Percentiles rank a stretch among this genome's conserved stretches.
Evolutionary conservation across 371 early-diverging fungal species (phyloP).

Genomic region (Mucor indicus): DNA sequence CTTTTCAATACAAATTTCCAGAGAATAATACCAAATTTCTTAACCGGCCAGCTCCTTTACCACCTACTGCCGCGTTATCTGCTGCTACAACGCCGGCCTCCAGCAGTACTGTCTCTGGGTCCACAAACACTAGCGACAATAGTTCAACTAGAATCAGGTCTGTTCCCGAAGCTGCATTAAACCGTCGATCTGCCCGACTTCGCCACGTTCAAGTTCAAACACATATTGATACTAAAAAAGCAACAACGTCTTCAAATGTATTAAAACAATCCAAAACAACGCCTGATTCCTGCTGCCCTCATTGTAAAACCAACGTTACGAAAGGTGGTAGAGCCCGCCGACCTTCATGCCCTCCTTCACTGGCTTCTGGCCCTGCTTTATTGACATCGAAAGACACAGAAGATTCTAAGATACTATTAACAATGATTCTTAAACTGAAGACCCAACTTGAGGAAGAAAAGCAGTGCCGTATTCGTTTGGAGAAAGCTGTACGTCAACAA

Average conservation of each 20-base stretch:
- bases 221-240: no score
- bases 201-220: constrained; percentile 40
- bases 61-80: constrained; percentile 31
- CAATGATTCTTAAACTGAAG: constrained; percentile 29
- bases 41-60: constrained; percentile 31
- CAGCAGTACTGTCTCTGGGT: no score
- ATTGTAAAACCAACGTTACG: constrained; percentile 14
- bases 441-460: constrained; percentile 49
- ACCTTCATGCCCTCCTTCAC: constrained; percentile 30
- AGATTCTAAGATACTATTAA: constrained; percentile 12
- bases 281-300: constrained; percentile 32
- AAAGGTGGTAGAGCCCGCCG: constrained; percentile 8
- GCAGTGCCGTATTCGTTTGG: constrained; percentile 31
- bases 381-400: no score
- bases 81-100: constrained; percentile 33
- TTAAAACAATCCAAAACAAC: constrained; percentile 39
- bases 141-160: constrained; percentile 4
- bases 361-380: constrained; percentile 17
- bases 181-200: constrained; percentile 28
- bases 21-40: constrained; percentile 8
- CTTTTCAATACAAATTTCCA: constrained; percentile 10
- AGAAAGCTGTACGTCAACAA: constrained; percentile 19
- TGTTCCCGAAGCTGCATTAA: constrained; percentile 31
- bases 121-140: constrained; percentile 12
- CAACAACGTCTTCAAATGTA: no score